A percentile compares a stretch with the other conserved stretches of the same genome.
Evolutionary conservation across 1,284 basidiomycete species (phyloP).

Genomic region (Ceratobasidium theobromae): DNA sequence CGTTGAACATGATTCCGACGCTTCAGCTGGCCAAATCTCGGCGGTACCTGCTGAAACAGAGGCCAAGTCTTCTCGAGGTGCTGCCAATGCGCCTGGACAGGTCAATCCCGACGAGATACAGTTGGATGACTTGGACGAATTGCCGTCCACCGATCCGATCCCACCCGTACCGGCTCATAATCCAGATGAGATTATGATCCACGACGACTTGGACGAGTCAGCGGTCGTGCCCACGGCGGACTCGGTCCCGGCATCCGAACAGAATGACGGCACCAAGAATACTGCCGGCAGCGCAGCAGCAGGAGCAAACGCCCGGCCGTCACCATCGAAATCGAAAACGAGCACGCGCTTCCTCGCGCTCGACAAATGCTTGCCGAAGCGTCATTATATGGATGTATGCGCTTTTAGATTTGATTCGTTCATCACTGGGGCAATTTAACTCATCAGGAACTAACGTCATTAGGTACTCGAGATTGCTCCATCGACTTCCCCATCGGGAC

Average conservation of each 20-base stretch:
- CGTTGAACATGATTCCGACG: constrained; percentile 54
- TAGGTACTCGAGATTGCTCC: constrained; percentile 71
- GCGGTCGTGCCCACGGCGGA: constrained; percentile 29
- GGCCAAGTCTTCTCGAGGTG: background rate
- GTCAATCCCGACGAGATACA: constrained; percentile 29
- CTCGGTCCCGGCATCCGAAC: constrained; percentile 34
- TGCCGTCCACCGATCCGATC: too few species aligned
- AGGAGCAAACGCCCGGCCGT: constrained; percentile 46
- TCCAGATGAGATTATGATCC: constrained; percentile 68
- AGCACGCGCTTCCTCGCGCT: constrained; percentile 85
- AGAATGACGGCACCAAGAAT: constrained; percentile 50
- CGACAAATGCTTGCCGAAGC: constrained; percentile 85
- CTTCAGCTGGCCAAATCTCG: constrained; percentile 6
- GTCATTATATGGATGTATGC: constrained; percentile 82
- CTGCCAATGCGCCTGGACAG: background rate
- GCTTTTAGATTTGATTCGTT: background rate
- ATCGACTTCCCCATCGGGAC: constrained; percentile 37
- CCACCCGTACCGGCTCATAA: too few species aligned
- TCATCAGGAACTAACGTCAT: background rate
- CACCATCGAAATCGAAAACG: constrained; percentile 35
- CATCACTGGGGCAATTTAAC: background rate
- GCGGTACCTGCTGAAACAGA: background rate
- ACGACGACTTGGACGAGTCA: constrained; percentile 49
- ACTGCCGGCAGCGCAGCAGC: constrained; percentile 62
- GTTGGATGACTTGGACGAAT: constrained; percentile 30